A percentile compares a stretch with the other conserved stretches of the same genome.
phyloP scores from a whole-genome alignment of 2,329 filamentous ascomycete species.

The Neobulgaria alba region DNA sequence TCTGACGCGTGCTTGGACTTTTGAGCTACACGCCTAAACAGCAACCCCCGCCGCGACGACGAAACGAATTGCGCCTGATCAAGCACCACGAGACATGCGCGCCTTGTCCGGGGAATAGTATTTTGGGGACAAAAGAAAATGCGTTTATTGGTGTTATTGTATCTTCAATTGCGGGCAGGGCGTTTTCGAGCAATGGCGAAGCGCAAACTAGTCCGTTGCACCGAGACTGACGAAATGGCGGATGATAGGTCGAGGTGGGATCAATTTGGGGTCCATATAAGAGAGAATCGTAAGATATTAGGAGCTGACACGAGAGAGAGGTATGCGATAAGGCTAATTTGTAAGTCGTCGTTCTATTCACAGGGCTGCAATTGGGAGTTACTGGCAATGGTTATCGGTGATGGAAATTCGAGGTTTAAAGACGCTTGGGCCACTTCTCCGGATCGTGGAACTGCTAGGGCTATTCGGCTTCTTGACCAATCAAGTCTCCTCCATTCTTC shows the following conservation, averaged over 20 bases:
- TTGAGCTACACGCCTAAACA: constrained; percentile 9
- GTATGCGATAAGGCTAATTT: background rate
- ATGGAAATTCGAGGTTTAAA: background rate
- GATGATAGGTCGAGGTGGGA: constrained; percentile 14
- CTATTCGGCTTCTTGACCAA: too few species aligned
- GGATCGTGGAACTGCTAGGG: background rate
- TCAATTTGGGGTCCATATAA: constrained; percentile 23
- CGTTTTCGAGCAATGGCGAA: constrained; percentile 7
- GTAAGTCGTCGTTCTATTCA: background rate
- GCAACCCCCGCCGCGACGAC: constrained; percentile 11
- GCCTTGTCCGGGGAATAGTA: too few species aligned
- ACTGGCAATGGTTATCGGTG: too few species aligned
- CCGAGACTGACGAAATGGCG: constrained; percentile 2
- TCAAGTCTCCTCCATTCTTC: too few species aligned
- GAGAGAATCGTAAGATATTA: background rate
- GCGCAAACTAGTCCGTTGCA: constrained; percentile 8
- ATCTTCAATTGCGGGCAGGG: too few species aligned
- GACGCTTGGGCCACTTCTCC: background rate
- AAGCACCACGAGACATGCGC: constrained; percentile 12
- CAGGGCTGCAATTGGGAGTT: too few species aligned
- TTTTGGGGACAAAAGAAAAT: too few species aligned
- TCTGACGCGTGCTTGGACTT: constrained; percentile 11
- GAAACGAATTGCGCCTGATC: constrained; percentile 10
- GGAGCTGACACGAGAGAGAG: background rate
- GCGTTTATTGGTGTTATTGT: too few species aligned